phyloP scores from a whole-genome alignment of 192 early-diverging fungal species.

The Coemansia sp. region DNA sequence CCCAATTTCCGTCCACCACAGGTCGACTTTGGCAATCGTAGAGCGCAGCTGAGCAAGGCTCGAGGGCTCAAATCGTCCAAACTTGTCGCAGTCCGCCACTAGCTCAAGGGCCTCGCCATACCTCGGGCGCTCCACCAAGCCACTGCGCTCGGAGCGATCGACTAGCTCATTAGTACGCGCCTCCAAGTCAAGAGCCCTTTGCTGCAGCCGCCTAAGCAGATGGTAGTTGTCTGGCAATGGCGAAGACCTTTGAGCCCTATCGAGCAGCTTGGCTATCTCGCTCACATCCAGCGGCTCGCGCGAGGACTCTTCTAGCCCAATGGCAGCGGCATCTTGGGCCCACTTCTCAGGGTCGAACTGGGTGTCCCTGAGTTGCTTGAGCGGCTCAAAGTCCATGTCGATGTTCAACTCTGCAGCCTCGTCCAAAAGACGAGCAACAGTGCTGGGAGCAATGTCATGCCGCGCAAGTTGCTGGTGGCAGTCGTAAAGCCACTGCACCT shows the following conservation, averaged over 20 bases:
- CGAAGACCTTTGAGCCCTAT: constrained; percentile 42
- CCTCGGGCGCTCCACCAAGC: constrained; percentile 37
- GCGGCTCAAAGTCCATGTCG: constrained; percentile 7
- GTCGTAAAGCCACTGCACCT: constrained; percentile 17
- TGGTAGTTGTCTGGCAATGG: constrained; percentile 27
- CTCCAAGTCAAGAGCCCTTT: constrained; percentile 42
- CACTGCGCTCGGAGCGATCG: constrained; percentile 21
- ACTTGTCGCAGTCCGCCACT: constrained; percentile 12
- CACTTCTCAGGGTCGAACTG: constrained; percentile 17
- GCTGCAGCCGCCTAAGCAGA: constrained; percentile 26
- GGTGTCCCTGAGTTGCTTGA: constrained; percentile 10
- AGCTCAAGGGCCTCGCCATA: constrained; percentile 24
- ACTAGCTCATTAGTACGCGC: constrained; percentile 29
- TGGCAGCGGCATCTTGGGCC: constrained; percentile 14
- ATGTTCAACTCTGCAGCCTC: constrained; percentile 19
- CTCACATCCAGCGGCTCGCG: constrained; percentile 20
- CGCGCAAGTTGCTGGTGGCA: constrained; percentile 12
- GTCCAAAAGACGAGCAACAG: neutral
- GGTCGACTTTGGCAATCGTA: constrained; percentile 18
- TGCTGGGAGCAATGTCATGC: neutral
- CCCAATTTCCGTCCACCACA: constrained; percentile 23
- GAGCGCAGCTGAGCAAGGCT: constrained; percentile 12
- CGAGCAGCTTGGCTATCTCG: constrained; percentile 34
- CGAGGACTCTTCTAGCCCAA: constrained; percentile 12
- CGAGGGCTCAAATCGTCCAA: constrained; percentile 45